Base-by-base conservation (phyloP, 805 yeast genomes). In the Candida stauntonica region DNA sequence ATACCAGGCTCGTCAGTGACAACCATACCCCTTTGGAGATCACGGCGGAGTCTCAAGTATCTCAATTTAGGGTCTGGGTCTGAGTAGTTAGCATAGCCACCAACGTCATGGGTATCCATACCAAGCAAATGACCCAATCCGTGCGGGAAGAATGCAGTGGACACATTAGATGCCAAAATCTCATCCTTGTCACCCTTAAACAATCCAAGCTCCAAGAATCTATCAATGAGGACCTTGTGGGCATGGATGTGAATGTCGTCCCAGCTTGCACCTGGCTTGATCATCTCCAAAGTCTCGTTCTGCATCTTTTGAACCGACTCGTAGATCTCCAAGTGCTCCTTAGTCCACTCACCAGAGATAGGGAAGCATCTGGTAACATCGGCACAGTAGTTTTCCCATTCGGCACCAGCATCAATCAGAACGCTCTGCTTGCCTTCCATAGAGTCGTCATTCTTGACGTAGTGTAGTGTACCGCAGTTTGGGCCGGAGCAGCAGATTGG, bases 291-390 rank as follows among this genome's bases (percentile, higher is more conserved):
- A 2, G 91, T 81, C 37, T 68, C 73, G 0, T 58, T 47, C 63
- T 91, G 98, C 96, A 93, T 91, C 40, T 80, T 80, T 43, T 70
- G 66, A 2, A 93, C 99, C 7, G 82, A 66, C 26, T 78, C 77
- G 58, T 93, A 91, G 33, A 91, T 80, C 40, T 75, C 86, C 48
- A 85, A 72, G 52, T 91, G 94, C 56, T 93, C 98, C 46, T 74
- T 75, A 7, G 89, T 76, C 88, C 96, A 91, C 38, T 81, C 79
- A 6, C 99, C 99, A 45, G 70, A 74, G 39, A 87, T 78, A 20
- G 99, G 99, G 75, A 88, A 91, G 57, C 94, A 85, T 58, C 99
- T 75, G 13, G 99, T 93, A 30, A 93, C 96, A 59, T 91, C 99
- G 31, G 87, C 72, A 3, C 96, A 89, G 61, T 91, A 91, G 59